Percentiles rank a stretch among this genome's conserved stretches.
phyloP scores from a whole-genome alignment of 129 eudicot genomes.

The Saposhnikovia divaricata region DNA sequence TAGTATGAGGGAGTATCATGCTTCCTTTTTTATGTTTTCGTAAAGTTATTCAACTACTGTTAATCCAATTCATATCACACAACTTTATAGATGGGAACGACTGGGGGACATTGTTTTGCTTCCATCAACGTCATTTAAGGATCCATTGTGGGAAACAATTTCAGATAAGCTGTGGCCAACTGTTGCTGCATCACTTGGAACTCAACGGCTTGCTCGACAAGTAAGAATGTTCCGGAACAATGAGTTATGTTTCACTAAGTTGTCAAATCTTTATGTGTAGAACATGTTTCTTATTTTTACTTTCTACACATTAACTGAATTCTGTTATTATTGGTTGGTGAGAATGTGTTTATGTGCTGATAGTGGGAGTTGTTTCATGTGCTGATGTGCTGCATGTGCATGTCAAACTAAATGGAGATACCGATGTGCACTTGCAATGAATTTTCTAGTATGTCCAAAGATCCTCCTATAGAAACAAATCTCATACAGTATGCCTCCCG shows the following conservation, averaged over 20 bases:
- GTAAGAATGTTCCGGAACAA: conserved; percentile 31
- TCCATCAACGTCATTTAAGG: conserved; percentile 64
- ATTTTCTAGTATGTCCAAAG: background rate
- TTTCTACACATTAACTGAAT: background rate
- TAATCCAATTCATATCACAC: background rate
- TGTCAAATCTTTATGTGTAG: background rate
- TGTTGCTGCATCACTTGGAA: conserved; percentile 74
- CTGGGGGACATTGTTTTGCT: conserved; percentile 91
- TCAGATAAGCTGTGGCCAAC: conserved; percentile 65
- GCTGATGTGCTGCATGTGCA: background rate
- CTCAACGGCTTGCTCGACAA: conserved; percentile 92
- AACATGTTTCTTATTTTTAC: background rate
- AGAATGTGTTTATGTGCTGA: background rate
- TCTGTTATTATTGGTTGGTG: background rate
- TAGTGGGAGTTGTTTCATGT: background rate
- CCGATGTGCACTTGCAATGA: background rate
- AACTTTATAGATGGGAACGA: conserved; percentile 71
- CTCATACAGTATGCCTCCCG: background rate
- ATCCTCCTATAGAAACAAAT: background rate
- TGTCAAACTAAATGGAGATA: background rate
- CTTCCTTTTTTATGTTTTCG: background rate
- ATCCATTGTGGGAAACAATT: conserved; percentile 60
- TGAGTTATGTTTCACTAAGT: background rate
- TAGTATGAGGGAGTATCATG: background rate
- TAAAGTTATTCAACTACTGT: background rate